Conservation (phyloP, 192 early-diverging fungal species). For the Geranomyces variabilis region DNA sequence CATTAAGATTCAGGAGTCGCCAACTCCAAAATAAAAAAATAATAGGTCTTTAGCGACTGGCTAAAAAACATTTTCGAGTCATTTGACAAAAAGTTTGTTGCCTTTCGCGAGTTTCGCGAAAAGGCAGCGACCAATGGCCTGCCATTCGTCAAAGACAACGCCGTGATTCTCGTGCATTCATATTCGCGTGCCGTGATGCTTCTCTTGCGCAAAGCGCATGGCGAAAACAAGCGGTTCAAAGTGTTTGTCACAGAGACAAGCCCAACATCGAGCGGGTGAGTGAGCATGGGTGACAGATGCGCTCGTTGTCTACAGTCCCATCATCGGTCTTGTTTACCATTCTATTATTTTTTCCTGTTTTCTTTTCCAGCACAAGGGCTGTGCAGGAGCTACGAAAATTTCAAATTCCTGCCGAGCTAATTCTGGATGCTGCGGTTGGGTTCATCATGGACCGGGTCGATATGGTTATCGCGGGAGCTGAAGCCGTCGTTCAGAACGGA, state of each 20-base stretch:
- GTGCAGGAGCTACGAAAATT: slow-evolving; percentile 68
- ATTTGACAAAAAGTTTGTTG: slow-evolving; percentile 8
- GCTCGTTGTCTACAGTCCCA: too few species aligned
- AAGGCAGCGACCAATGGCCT: slow-evolving; percentile 23
- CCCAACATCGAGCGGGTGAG: slow-evolving; percentile 66
- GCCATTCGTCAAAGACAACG: slow-evolving; percentile 28
- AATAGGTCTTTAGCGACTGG: slow-evolving; percentile 23
- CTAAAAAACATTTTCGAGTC: slow-evolving; percentile 5
- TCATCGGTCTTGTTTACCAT: too few species aligned
- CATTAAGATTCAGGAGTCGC: too few species aligned
- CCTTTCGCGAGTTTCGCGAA: slow-evolving; percentile 12
- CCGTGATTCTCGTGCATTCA: slow-evolving; percentile 85
- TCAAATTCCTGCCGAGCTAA: slow-evolving; percentile 81
- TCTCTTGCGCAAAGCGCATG: slow-evolving; percentile 74
- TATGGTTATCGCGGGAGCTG: slow-evolving; percentile 95
- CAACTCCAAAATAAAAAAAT: too few species aligned
- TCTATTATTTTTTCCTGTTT: background rate
- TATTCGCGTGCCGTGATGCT: slow-evolving; percentile 94
- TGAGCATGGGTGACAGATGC: too few species aligned
- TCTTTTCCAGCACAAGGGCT: slow-evolving; percentile 33
- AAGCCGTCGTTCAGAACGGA: slow-evolving; percentile 97
- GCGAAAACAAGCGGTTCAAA: slow-evolving; percentile 81
- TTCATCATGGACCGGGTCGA: slow-evolving; percentile 96
- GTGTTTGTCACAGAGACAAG: slow-evolving; percentile 92
- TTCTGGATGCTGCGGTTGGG: slow-evolving; percentile 90